These are phyloP conservation scores for Exidia glandulosa DNA, from an alignment of 768 basidiomycete genomes.

Conservation along the genomic window DNA sequence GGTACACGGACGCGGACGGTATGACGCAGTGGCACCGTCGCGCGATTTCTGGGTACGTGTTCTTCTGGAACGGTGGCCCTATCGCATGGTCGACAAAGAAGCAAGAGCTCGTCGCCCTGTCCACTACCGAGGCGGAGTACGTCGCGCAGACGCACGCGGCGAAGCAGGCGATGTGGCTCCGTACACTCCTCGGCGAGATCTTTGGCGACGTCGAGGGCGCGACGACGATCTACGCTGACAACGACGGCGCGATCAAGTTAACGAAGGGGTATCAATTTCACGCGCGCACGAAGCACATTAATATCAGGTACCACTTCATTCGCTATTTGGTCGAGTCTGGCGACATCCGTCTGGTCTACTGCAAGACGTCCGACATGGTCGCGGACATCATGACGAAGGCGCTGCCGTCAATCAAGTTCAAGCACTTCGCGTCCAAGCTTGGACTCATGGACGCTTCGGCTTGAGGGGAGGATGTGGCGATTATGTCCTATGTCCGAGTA, in stretches of 20 bases:
- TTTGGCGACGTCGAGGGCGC: too few species aligned
- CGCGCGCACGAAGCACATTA: conserved; percentile 26
- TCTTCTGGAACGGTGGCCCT: conserved; percentile 17
- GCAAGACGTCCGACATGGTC: conserved; percentile 10
- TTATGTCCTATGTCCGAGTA: too few species aligned
- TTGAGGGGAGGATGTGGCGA: too few species aligned
- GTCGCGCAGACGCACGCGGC: conserved; percentile 20
- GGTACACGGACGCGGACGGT: conserved; percentile 10
- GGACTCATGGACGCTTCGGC: too few species aligned
- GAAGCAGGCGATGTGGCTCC: conserved; percentile 13
- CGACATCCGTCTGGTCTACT: conserved; percentile 8
- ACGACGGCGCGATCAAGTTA: conserved; percentile 20
- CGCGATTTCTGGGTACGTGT: conserved; percentile 19
- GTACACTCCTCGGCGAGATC: background rate
- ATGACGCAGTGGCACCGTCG: conserved; percentile 1
- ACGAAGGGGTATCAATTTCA: conserved; percentile 19
- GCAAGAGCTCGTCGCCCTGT: conserved; percentile 23
- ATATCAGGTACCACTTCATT: conserved; percentile 25
- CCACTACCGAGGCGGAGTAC: conserved; percentile 30
- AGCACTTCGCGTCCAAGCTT: too few species aligned
- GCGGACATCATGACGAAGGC: too few species aligned
- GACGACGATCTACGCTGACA: too few species aligned
- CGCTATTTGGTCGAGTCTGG: conserved; percentile 14
- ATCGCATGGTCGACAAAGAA: conserved; percentile 23
- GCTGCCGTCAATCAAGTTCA: too few species aligned